Percentiles rank a stretch among this genome's conserved stretches.
Evolutionary conservation across 352 stramenopile species (phyloP).

Genomic region (Pythium insidiosum): DNA sequence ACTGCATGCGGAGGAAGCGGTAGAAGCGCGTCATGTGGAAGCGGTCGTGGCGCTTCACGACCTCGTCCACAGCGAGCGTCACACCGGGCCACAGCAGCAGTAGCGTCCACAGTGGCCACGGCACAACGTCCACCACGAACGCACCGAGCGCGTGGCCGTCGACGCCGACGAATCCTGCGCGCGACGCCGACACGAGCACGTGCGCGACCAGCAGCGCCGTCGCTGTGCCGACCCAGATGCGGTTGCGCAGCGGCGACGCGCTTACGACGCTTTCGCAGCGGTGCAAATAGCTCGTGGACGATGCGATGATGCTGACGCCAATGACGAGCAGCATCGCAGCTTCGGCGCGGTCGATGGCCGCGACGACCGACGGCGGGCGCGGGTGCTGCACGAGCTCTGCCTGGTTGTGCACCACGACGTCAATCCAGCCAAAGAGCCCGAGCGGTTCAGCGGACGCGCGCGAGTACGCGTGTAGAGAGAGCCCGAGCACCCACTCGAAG

Average conservation of each 20-base stretch:
- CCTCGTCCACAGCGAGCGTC: constrained; percentile 52
- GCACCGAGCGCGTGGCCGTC: constrained; percentile 43
- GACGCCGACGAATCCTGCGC: constrained; percentile 31
- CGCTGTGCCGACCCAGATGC: constrained; percentile 43
- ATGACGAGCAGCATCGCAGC: constrained; percentile 66
- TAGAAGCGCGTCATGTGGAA: constrained; percentile 71
- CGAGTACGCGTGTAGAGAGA: constrained; percentile 43
- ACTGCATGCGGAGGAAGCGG: constrained; percentile 85
- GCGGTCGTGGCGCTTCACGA: constrained; percentile 67
- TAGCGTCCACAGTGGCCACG: constrained; percentile 49
- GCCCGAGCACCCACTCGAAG: constrained; percentile 63
- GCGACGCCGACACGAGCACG: constrained; percentile 27
- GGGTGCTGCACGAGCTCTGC: constrained; percentile 31
- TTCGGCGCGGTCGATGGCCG: constrained; percentile 66
- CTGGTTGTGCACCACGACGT: constrained; percentile 54
- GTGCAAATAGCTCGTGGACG: constrained; percentile 68
- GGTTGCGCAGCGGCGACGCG: constrained; percentile 62
- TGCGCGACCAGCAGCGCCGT: constrained; percentile 38
- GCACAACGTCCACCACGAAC: constrained; percentile 41
- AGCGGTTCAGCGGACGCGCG: constrained; percentile 15
- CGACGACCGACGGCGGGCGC: constrained; percentile 32
- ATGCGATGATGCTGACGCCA: constrained; percentile 55
- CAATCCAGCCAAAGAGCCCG: constrained; percentile 35
- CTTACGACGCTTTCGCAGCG: constrained; percentile 65
- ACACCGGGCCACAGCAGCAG: constrained; percentile 52